Conservation (phyloP, 768 basidiomycete genomes). For the Tricholomella constricta region DNA sequence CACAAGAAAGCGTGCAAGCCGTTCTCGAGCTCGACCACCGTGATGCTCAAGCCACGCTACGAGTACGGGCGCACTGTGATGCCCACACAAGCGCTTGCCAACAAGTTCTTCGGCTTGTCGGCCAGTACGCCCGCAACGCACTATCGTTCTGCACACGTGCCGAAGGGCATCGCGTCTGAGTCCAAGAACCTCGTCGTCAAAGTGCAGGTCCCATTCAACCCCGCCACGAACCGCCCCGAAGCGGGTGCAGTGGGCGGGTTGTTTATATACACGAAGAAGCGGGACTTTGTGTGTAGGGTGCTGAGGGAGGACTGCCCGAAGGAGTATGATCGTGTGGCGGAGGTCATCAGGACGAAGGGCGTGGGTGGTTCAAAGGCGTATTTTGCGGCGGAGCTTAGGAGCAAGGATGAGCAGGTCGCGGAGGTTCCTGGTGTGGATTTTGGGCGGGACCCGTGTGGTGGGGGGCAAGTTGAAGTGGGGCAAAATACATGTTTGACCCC, state of each 20-base stretch:
- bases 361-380: conserved; percentile 45
- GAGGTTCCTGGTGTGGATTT: too few relatives aligned
- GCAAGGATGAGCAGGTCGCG: conserved; percentile 47
- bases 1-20: conserved; percentile 53
- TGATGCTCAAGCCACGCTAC: conserved; percentile 52
- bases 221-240: conserved; percentile 2
- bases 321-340: conserved; percentile 43
- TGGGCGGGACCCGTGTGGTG: too few relatives aligned
- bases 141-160: conserved; percentile 23
- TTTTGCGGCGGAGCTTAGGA: conserved; percentile 53
- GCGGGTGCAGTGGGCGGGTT: conserved; percentile 24
- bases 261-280: conserved; percentile 54
- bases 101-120: conserved; percentile 29
- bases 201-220: conserved; percentile 46
- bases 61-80: conserved; percentile 5
- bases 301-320: conserved; percentile 28
- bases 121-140: conserved; percentile 22
- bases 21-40: conserved; percentile 42
- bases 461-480: too few relatives aligned
- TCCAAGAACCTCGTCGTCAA: conserved; percentile 53
- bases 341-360: conserved; percentile 36
- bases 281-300: conserved; percentile 52
- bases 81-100: conserved; percentile 31
- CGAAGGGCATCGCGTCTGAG: conserved; percentile 18
- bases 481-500: too few relatives aligned